phyloP scores from a whole-genome alignment of 257 asterid genomes.

The Nicotiana sylvestris region DNA sequence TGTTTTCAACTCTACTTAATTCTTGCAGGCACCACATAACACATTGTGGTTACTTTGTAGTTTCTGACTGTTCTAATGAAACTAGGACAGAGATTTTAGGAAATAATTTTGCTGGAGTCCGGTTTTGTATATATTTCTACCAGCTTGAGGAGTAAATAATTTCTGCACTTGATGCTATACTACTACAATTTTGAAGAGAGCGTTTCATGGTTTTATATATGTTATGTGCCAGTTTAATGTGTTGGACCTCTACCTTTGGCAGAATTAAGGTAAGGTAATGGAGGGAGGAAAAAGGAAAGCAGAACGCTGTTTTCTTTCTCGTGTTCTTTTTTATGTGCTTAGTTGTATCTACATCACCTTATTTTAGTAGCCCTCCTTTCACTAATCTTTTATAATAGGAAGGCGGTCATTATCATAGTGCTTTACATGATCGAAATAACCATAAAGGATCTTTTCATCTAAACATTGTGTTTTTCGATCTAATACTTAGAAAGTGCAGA shows the following conservation, averaged over 20 bases:
- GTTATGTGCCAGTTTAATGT: neutral
- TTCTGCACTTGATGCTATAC: neutral
- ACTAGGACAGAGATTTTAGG: neutral
- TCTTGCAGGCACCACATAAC: neutral
- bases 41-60: neutral
- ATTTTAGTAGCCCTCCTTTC: neutral
- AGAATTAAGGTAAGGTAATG: neutral
- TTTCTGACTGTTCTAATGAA: neutral
- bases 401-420: neutral
- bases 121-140: neutral
- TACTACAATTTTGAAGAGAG: neutral
- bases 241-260: neutral
- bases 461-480: neutral
- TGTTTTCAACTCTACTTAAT: neutral
- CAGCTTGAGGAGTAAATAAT: neutral
- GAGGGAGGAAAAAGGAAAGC: neutral
- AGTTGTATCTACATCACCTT: neutral
- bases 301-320: neutral
- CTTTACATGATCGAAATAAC: neutral
- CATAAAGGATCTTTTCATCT: neutral
- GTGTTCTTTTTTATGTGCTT: neutral
- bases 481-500: slow-evolving; percentile 29
- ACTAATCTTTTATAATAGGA: neutral
- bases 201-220: neutral
- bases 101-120: neutral